Evolutionary conservation across 1,139 yeast genomes (phyloP).

Genomic region (Pichia sp.): DNA sequence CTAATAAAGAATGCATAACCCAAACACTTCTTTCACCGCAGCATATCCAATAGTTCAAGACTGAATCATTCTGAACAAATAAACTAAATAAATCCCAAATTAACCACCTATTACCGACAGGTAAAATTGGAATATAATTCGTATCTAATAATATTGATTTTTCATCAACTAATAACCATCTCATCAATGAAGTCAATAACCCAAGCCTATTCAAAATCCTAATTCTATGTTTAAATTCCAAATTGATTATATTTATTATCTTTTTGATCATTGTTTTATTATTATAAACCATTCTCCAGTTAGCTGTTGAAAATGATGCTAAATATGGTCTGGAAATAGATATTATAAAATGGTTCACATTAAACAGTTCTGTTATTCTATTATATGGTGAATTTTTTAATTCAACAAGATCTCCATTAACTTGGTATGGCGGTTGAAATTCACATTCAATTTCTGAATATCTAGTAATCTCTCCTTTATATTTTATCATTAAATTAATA

Average conservation of each 20-base stretch:
- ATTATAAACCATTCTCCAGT: constrained; percentile 53
- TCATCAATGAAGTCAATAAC: constrained; percentile 60
- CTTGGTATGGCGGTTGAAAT: constrained; percentile 43
- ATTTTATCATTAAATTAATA: constrained; percentile 63
- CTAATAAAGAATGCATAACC: constrained; percentile 81
- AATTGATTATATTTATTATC: constrained; percentile 38
- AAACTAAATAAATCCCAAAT: constrained; percentile 30
- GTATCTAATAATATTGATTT: constrained; percentile 67
- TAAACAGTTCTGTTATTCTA: constrained; percentile 81
- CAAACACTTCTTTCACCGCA: constrained; percentile 93
- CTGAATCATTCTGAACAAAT: constrained; percentile 68
- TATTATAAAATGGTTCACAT: constrained; percentile 86
- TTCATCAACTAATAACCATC: constrained; percentile 81
- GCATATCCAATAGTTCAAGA: constrained; percentile 81
- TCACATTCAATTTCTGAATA: constrained; percentile 16
- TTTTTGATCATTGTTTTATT: constrained; percentile 33
- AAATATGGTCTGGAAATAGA: constrained; percentile 89
- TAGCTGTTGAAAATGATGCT: constrained; percentile 83
- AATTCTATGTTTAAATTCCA: constrained; percentile 81
- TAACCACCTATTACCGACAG: constrained; percentile 36
- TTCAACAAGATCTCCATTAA: constrained; percentile 11
- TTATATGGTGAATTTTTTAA: constrained; percentile 45
- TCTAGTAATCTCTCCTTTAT: constrained; percentile 39
- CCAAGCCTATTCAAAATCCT: constrained; percentile 78
- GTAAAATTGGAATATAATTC: constrained; percentile 82